These are phyloP conservation scores for Rubia balearica DNA, from an alignment of 305 asterid species.

Conservation along the genomic window DNA sequence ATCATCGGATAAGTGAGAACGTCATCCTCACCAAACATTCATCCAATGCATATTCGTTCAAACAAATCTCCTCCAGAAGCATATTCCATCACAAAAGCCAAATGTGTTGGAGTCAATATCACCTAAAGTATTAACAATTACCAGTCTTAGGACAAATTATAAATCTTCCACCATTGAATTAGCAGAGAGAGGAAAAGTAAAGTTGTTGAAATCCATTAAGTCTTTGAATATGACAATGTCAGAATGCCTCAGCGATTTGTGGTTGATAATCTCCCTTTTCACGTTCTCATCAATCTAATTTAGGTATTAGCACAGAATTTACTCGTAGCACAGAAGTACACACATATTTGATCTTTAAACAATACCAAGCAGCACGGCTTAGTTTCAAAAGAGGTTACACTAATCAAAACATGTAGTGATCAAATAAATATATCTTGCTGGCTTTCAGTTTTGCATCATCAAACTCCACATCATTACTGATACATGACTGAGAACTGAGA, in stretches of 20 bases:
- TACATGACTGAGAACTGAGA: too few species aligned
- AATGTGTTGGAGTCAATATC: slow-evolving; percentile 84
- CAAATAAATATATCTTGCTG: too few species aligned
- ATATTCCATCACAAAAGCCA: slow-evolving; percentile 97
- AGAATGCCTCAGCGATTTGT: slow-evolving; percentile 87
- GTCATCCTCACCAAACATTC: slow-evolving; percentile 95
- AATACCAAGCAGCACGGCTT: background rate
- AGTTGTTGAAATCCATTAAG: slow-evolving; percentile 27
- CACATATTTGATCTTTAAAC: background rate
- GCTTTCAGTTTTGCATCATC: too few species aligned
- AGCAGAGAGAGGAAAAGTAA: background rate
- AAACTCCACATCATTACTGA: too few species aligned
- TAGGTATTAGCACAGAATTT: slow-evolving; percentile 8
- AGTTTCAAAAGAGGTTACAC: too few species aligned
- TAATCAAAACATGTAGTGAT: too few species aligned
- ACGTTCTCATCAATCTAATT: slow-evolving; percentile 86
- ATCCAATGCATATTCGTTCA: slow-evolving; percentile 89
- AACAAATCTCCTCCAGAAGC: slow-evolving; percentile 97
- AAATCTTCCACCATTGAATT: background rate
- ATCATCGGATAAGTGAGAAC: slow-evolving; percentile 23
- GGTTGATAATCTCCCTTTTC: slow-evolving; percentile 86
- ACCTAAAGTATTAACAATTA: slow-evolving; percentile 36
- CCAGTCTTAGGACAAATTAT: background rate
- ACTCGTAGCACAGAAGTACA: background rate
- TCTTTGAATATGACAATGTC: slow-evolving; percentile 85